Evolutionary conservation across 148 eudicot species (phyloP), one percentile per base, ranked within the genome.

Genomic region (Rhododendron ovatum): DNA sequence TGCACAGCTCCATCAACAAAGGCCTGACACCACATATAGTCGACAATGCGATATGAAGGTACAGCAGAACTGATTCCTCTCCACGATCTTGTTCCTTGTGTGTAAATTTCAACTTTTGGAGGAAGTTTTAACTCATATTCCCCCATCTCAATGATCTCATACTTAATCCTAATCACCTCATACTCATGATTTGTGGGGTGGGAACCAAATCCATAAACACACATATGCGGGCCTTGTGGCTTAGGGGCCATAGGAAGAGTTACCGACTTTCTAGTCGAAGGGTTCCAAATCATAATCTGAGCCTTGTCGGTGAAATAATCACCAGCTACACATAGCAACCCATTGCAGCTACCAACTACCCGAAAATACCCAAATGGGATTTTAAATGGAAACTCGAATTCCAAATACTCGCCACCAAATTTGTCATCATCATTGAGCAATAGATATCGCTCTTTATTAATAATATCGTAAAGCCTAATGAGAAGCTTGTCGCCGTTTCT

Each of bases 221-320:
- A 84, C 86, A 75, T 28, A 14, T 76, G 69, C 2, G 84, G 74
- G 18, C 7, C 8, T 5, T 51, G 1, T 2, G 85, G 83, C 9
- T 84, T 82, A 41, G 26, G 26, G 1, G 74, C 84, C 18, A 33
- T 24, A 1, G 50, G 78, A 12, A 85, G 33, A 3, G 3, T 8
- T 18, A 88, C 51, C 1, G 43, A 75, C 77, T 84, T 84, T 17
- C 87, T 35, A 86, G 88, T 80, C 5, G 84, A 86, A 17, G 89
- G 91, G 75, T 90, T 90, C 89, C 91, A 89, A 0, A 89, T n/a
- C 78, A 20, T 80, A 77, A 53, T 86, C 90, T 91, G 11, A 9
- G 11, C 2, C 11, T 47, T 47, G 50, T 89, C 89, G 17, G 45
- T 41, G 8, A 5, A 41, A 41, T 6, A 41, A 41, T 41, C 45